Evolutionary conservation across 208 protist species (phyloP).

Genomic region (Trypanosoma rangeli): DNA sequence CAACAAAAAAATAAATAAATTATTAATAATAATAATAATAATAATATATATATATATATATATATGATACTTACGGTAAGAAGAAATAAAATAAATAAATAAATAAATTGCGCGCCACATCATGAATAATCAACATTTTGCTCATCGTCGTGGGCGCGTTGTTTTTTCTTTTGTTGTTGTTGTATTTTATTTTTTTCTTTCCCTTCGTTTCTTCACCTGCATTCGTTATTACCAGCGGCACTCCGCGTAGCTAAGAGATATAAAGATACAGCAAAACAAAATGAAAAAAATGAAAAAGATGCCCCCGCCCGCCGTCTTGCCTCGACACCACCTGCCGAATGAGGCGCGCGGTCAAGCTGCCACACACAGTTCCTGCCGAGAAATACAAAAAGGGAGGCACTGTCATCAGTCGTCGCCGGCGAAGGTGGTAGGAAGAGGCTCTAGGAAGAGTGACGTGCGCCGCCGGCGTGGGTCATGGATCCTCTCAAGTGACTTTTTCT

Average conservation of each 20-base stretch:
- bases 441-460: conserved; percentile 13
- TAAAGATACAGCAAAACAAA: no score
- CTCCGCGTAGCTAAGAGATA: no score
- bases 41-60: conserved; percentile 5
- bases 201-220: no score
- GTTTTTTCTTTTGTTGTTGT: no score
- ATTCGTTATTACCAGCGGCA: no score
- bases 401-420: neutral
- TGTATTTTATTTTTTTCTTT: no score
- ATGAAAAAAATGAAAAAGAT: no score
- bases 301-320: no score
- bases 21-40: neutral
- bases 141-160: no score
- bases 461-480: conserved; percentile 1
- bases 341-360: no score
- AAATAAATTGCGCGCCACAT: neutral
- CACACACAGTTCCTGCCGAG: no score
- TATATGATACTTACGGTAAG: neutral
- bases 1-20: neutral
- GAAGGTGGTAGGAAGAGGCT: neutral
- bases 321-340: no score
- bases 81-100: neutral
- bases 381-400: neutral
- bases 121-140: neutral
- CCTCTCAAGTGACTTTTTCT: conserved; percentile 2